phyloP scores from a whole-genome alignment of 176 grass and related monocot genomes.

The Eremochloa ophiuroides region DNA sequence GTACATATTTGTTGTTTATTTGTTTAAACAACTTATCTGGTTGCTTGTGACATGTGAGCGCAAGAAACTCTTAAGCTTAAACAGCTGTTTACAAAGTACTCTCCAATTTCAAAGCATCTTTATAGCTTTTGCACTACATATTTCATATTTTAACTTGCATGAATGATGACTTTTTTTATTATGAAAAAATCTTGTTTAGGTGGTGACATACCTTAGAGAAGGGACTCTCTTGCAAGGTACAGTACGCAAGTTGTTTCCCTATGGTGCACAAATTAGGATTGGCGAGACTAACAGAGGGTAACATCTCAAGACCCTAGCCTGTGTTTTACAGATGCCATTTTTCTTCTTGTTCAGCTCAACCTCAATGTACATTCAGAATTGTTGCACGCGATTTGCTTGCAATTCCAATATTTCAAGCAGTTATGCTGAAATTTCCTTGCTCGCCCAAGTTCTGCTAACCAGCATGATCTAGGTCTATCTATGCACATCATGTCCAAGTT shows the following conservation, averaged over 20 bases:
- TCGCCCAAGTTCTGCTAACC: neutral
- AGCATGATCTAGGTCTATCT: neutral
- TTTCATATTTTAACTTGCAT: conserved; percentile 6
- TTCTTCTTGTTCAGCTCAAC: conserved; percentile 18
- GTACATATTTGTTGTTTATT: neutral
- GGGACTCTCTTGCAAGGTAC: conserved; percentile 81
- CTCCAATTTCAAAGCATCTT: neutral
- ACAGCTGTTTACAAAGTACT: neutral
- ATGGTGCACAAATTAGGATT: conserved; percentile 76
- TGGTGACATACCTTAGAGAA: conserved; percentile 59
- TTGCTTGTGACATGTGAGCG: neutral
- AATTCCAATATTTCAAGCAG: neutral
- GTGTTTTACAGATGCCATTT: neutral
- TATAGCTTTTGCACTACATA: neutral
- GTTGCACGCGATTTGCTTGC: neutral
- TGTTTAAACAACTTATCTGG: neutral
- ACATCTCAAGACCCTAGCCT: conserved; percentile 10
- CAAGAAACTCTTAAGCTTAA: neutral
- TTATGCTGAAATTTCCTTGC: neutral
- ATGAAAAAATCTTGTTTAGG: conserved; percentile 37
- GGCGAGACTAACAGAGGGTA: conserved; percentile 79
- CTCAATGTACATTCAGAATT: neutral
- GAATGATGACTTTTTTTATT: neutral
- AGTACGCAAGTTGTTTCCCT: conserved; percentile 68
- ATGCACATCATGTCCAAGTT: neutral